Evolutionary conservation across 73 alveolate genomes (phyloP).

Genomic region (Paramecium tetraurelia): DNA sequence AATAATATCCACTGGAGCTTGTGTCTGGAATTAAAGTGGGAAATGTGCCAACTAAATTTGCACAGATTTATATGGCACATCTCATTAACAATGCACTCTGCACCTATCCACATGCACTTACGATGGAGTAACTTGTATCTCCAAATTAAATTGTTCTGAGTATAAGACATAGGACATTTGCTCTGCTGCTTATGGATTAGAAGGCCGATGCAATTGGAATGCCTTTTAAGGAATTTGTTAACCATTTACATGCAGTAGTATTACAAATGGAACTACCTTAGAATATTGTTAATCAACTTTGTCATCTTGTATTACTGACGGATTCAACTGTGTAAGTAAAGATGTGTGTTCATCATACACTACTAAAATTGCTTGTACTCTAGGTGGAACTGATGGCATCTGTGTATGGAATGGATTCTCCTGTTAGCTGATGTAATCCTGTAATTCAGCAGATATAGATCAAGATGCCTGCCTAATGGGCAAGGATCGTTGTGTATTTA

Average conservation of each 20-base stretch:
- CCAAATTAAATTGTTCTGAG: neutral
- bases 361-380: neutral
- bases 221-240: neutral
- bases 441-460: neutral
- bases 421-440: neutral
- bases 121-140: slow-evolving; percentile 13
- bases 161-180: neutral
- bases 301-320: slow-evolving; percentile 1
- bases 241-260: neutral
- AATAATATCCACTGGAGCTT: neutral
- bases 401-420: slow-evolving; percentile 7
- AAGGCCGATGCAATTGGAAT: slow-evolving; percentile 3
- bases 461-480: neutral
- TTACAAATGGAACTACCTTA: neutral
- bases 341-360: neutral
- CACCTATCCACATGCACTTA: neutral
- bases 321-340: neutral
- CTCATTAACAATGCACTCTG: neutral
- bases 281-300: neutral
- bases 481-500: neutral
- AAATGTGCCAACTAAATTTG: neutral
- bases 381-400: slow-evolving; percentile 46
- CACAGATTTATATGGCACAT: neutral
- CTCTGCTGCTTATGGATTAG: neutral
- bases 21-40: neutral